Percentiles rank a stretch among this genome's conserved stretches.
Conservation (phyloP, 768 basidiomycete species). For the Cystofilobasidium macerans region DNA sequence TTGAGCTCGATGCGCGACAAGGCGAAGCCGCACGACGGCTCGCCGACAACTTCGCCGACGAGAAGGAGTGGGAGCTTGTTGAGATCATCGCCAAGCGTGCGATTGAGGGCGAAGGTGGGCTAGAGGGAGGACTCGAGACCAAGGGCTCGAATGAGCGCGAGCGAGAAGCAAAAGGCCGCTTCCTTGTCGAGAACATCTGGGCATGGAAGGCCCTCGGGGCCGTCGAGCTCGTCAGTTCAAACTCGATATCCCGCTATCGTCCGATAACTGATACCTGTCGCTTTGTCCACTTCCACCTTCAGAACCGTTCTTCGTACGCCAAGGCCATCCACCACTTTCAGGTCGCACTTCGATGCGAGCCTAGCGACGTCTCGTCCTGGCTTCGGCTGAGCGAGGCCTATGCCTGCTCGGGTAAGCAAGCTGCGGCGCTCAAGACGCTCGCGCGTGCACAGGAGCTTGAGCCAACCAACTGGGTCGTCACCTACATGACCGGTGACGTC, state of each 20-base stretch:
- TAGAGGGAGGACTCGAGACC: conserved; percentile 48
- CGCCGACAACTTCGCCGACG: conserved; percentile 80
- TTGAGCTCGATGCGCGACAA: conserved; percentile 86
- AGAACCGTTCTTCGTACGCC: conserved; percentile 60
- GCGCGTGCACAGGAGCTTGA: conserved; percentile 59
- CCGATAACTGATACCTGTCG: neutral
- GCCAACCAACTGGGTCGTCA: conserved; percentile 69
- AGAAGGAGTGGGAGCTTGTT: conserved; percentile 89
- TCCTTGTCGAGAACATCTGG: conserved; percentile 58
- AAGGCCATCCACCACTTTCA: conserved; percentile 75
- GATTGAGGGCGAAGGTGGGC: conserved; percentile 83
- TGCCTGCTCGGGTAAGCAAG: conserved; percentile 71
- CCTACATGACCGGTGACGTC: conserved; percentile 73
- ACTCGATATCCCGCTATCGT: neutral
- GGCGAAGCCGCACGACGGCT: conserved; percentile 70
- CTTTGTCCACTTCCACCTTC: neutral
- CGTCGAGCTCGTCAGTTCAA: conserved; percentile 65
- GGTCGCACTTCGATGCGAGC: conserved; percentile 66
- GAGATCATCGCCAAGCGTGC: conserved; percentile 85
- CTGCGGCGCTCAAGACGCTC: conserved; percentile 80
- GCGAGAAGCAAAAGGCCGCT: conserved; percentile 22
- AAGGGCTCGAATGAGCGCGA: conserved; percentile 15
- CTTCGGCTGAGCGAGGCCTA: conserved; percentile 85
- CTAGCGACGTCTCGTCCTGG: conserved; percentile 74
- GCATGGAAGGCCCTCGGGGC: conserved; percentile 95